Conservation (phyloP, 352 stramenopile species). For the Phytophthora crassamura region DNA sequence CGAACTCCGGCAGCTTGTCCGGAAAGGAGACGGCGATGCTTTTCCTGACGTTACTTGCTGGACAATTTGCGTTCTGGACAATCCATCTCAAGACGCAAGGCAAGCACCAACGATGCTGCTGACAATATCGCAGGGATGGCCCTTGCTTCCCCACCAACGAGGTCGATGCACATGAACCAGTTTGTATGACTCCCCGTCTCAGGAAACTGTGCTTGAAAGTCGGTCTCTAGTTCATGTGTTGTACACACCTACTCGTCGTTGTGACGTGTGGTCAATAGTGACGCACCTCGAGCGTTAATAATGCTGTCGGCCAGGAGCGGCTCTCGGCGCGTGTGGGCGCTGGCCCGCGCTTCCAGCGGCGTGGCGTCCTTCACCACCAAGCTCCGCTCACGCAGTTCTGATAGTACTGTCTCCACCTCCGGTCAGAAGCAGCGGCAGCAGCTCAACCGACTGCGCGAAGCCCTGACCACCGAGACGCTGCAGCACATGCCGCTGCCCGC, state of each 20-base stretch:
- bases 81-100: no score
- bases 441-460: slow-evolving; percentile 44
- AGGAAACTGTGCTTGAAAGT: no score
- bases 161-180: no score
- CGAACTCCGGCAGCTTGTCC: slow-evolving; percentile 34
- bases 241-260: no score
- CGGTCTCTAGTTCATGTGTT: no score
- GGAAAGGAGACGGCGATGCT: slow-evolving; percentile 54
- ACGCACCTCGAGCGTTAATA: no score
- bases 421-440: slow-evolving; percentile 56
- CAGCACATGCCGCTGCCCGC: slow-evolving; percentile 13
- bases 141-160: no score
- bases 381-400: slow-evolving; percentile 31
- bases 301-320: slow-evolving; percentile 18
- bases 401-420: slow-evolving; percentile 28
- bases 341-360: not conserved
- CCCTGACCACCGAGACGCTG: slow-evolving; percentile 38
- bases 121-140: no score
- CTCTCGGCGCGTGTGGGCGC: not conserved
- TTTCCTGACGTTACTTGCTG: slow-evolving; percentile 23
- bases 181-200: no score
- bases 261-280: no score
- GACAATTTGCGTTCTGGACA: no score
- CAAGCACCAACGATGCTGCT: no score
- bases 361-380: slow-evolving; percentile 48